Evolutionary conservation across 106 monocot species (phyloP), one percentile per base, ranked within the genome.

Genomic region (Platanthera guangdongensis): DNA sequence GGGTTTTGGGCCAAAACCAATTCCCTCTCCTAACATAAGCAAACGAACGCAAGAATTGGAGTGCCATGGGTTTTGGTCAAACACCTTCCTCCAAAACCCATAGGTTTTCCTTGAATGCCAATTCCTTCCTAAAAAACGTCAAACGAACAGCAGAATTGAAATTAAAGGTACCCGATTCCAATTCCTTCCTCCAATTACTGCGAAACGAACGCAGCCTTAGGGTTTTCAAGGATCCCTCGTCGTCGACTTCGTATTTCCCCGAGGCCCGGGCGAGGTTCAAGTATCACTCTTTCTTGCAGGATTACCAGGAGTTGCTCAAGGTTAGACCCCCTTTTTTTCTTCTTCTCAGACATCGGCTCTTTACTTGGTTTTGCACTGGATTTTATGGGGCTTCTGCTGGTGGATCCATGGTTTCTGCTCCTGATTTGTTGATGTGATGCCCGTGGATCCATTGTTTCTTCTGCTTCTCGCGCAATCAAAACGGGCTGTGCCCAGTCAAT

Each of bases 251-350:
- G 51, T 22, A 22, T 18, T 73, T 73, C 6, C 50, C 46, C 18
- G 39, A 65, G 14, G 65, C 64, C 1, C 65, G 50, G 51, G 64
- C 50, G 15, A 63, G 77, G 64, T 50, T 77, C 77, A 77, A 77
- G 77, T 51, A 77, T 50, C 50, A 77, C n/a, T 46, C 9, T 7
- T 50, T 77, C 50, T 21, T 64, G 51, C 77, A 65, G 49, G 77
- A 77, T 51, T 77, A 67, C 49, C n/a, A 65, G 21, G 77, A 77
- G 28, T 15, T 77, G 50, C 50, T 77, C 11, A 67, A 25, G 77
- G 77, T 77, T 21, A 65, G 77, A 64, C 50, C 25, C 50, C 25
- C 0, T 25, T 25, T 39, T 39, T 39, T 39, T 39, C 50, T 64
- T 64, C 10, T 48, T 64, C 50, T 51, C 28, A 13, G 32, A 30